Conservation (phyloP, 2,329 filamentous ascomycete genomes). For the Aureobasidium sp. region DNA sequence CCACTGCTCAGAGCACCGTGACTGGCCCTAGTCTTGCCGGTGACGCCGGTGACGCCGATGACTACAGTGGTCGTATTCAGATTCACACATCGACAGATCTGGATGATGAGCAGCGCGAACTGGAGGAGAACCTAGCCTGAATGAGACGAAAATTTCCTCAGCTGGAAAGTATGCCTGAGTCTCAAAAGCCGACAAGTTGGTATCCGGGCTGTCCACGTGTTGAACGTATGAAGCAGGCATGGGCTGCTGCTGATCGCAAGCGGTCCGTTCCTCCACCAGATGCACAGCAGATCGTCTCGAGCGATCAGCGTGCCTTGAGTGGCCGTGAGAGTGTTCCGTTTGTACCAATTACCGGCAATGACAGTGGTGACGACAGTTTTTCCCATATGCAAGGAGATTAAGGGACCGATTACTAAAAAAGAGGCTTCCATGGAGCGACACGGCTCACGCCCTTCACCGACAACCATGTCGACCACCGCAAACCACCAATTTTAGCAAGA, state of each 20-base stretch:
- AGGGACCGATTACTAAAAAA: background rate
- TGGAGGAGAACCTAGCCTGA: background rate
- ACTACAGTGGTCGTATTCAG: background rate
- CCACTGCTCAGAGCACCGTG: background rate
- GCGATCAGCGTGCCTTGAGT: background rate
- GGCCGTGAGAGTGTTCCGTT: background rate
- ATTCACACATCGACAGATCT: background rate
- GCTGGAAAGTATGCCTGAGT: background rate
- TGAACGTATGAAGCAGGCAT: background rate
- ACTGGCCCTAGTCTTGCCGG: constrained; percentile 1
- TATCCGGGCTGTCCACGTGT: background rate
- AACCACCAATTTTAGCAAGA: background rate
- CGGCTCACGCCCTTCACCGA: background rate
- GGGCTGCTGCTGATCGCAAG: background rate
- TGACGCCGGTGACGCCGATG: background rate
- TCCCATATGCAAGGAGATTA: background rate
- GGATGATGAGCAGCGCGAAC: background rate
- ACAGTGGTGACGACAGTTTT: background rate
- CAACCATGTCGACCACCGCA: background rate
- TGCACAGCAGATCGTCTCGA: background rate
- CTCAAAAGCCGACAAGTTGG: background rate
- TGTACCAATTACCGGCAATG: background rate
- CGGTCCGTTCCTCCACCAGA: background rate
- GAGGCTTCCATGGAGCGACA: background rate
- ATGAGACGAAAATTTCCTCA: background rate